Base-by-base conservation (phyloP, 257 asterid species). In the Catharanthus roseus region DNA sequence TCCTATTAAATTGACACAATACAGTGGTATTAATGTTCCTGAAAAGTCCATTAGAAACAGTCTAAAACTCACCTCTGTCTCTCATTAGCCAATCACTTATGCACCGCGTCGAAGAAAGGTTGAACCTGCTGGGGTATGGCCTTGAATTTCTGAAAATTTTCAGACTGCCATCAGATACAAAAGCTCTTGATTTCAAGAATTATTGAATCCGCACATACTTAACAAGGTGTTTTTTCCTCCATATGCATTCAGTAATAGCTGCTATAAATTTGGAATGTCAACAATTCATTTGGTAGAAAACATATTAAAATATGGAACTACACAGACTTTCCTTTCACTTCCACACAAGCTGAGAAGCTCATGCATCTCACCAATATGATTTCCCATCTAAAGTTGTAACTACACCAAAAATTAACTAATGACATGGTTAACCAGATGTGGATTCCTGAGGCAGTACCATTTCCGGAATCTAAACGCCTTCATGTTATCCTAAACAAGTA, bases 11-110 rank as follows among this genome's bases (percentile, higher is more conserved):
- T 10, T 23, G 18, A 64, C 29, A 24, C 69, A 65, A 41, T 12
- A 64, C 29, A 63, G 33, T 23, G 33, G 33, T 10, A 44, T 28
- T 47, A 42, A 60, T 34, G 16, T 26, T 42, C 10, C 72, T 57
- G 31, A 23, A 67, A 45, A 72, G 34, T 72, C 15, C 19, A 49
- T 42, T 39, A 74, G 73, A 65, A 57, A 63, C 56, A 9, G 65
- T 49, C 21, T 23, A 33, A 33, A 34, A 68, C 86, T 82, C 76
- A 92, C 98, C 88, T 77, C 71, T 81, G 72, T 77, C 78, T 65
- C 74, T 67, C 56, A 68, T 24, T 39, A 81, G 61, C 80, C 78
- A 72, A 65, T 79, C 41, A 71, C 72, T 71, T 44, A 65, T 77
- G 55, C 74, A 81, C 65, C 77, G 68, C 55, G 74, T 72, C 24